Conservation (phyloP, 495 filamentous ascomycete genomes). For the Penicillium lividum region DNA sequence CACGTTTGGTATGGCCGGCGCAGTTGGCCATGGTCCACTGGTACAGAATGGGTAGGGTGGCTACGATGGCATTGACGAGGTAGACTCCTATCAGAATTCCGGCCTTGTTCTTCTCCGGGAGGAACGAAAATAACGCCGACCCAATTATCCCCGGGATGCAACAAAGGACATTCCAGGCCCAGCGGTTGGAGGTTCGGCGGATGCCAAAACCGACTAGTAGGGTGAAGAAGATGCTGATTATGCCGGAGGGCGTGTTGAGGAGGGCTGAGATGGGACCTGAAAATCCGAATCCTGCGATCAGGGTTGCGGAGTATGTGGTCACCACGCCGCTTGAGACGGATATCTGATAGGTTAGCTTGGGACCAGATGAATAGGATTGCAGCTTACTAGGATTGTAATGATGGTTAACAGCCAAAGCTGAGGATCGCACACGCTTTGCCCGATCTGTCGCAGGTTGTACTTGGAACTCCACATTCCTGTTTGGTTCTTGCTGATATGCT, state of each 20-base stretch:
- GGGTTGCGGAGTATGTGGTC: constrained; percentile 60
- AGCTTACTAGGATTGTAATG: constrained; percentile 34
- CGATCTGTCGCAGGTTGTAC: constrained; percentile 40
- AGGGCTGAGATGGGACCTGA: constrained; percentile 53
- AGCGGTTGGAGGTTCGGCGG: constrained; percentile 46
- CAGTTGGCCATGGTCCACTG: constrained; percentile 51
- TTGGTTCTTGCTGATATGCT: constrained; percentile 55
- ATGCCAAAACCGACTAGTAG: constrained; percentile 52
- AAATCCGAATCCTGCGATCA: constrained; percentile 60
- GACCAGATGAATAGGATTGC: background rate
- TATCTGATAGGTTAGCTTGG: constrained; percentile 22
- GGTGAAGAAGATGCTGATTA: constrained; percentile 59
- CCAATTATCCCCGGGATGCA: constrained; percentile 56
- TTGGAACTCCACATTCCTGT: constrained; percentile 52
- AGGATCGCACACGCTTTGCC: constrained; percentile 33
- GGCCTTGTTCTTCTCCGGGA: constrained; percentile 42
- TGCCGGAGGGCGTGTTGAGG: constrained; percentile 64
- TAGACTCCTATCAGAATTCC: constrained; percentile 65
- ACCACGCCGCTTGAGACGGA: constrained; percentile 62
- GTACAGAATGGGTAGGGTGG: constrained; percentile 46
- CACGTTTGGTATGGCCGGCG: constrained; percentile 52
- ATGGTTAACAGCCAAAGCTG: constrained; percentile 42
- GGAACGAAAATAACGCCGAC: constrained; percentile 61
- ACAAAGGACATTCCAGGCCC: constrained; percentile 49
- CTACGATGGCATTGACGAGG: constrained; percentile 57